Percentiles rank a stretch among this genome's conserved stretches.
These are phyloP conservation scores for Serendipita sp. DNA, from an alignment of 768 basidiomycete species.

Conservation along the genomic window DNA sequence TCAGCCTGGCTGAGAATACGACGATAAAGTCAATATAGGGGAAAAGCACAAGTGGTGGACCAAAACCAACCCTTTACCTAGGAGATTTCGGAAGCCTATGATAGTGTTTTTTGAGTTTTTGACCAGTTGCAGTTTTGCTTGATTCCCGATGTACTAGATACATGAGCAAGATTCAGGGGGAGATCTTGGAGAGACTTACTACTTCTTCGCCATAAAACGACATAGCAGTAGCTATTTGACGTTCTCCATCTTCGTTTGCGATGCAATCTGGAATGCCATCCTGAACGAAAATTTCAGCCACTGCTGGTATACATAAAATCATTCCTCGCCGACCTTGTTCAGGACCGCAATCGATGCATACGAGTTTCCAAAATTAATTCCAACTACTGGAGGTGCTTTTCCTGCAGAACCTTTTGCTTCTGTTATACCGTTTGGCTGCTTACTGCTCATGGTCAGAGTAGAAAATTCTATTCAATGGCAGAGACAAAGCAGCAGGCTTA, in stretches of 20 bases:
- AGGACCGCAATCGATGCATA: slow-evolving; percentile 92
- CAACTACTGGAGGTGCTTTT: slow-evolving; percentile 38
- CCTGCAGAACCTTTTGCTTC: background rate
- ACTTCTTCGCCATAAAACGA: slow-evolving; percentile 84
- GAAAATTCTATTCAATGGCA: background rate
- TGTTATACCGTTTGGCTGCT: background rate
- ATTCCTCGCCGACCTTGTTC: slow-evolving; percentile 52
- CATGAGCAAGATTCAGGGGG: background rate
- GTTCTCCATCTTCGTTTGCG: slow-evolving; percentile 95
- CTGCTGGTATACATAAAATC: background rate
- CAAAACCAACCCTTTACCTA: slow-evolving; percentile 71
- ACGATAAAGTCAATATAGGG: background rate
- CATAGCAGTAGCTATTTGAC: slow-evolving; percentile 90
- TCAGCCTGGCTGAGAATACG: background rate
- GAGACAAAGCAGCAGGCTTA: background rate
- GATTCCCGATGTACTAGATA: slow-evolving; percentile 81
- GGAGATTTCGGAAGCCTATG: slow-evolving; percentile 79
- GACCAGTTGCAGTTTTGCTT: slow-evolving; percentile 84
- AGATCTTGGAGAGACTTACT: slow-evolving; percentile 30
- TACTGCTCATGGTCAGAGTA: background rate
- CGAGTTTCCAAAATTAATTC: slow-evolving; percentile 92
- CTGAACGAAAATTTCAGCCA: slow-evolving; percentile 23
- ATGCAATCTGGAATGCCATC: slow-evolving; percentile 89
- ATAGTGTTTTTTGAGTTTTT: slow-evolving; percentile 93
- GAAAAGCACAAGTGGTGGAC: background rate